Percentiles rank a stretch among this genome's conserved stretches.
Evolutionary conservation across 208 protist species (phyloP).

Genomic region (Trypanosoma boissoni): DNA sequence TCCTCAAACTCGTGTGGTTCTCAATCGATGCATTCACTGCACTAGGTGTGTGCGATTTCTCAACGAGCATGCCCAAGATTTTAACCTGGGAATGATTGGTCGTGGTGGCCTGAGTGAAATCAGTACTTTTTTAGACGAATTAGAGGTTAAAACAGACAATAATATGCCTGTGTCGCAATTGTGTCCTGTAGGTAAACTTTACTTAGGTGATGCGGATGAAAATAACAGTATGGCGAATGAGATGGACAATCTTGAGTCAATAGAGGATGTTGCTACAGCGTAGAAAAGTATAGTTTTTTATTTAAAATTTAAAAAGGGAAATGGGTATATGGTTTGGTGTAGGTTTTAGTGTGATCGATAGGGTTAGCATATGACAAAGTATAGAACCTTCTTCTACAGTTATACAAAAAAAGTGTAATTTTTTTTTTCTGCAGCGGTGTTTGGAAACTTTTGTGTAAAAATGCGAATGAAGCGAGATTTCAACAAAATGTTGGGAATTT

Average conservation of each 20-base stretch:
- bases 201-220: constrained; percentile 81
- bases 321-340: not conserved
- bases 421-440: not conserved
- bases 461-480: not conserved
- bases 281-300: constrained; percentile 6
- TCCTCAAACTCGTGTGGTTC: constrained; percentile 93
- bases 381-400: not conserved
- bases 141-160: constrained; percentile 90
- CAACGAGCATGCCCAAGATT: constrained; percentile 94
- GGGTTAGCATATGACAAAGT: too few relatives aligned
- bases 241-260: constrained; percentile 38
- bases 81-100: constrained; percentile 93
- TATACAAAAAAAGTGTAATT: too few relatives aligned
- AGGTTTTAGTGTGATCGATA: too few relatives aligned
- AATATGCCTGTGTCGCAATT: constrained; percentile 88
- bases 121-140: constrained; percentile 90
- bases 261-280: constrained; percentile 16
- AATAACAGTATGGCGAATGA: constrained; percentile 68
- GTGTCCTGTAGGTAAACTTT: constrained; percentile 81
- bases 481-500: too few relatives aligned
- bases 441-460: not conserved
- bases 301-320: constrained; percentile 8
- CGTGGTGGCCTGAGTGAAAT: constrained; percentile 93
- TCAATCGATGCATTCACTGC: constrained; percentile 97
- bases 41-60: constrained; percentile 95